A percentile compares a stretch with the other conserved stretches of the same genome.
phyloP scores from a whole-genome alignment of 2,329 filamentous ascomycete species.

The Echinosphaeria canescens region DNA sequence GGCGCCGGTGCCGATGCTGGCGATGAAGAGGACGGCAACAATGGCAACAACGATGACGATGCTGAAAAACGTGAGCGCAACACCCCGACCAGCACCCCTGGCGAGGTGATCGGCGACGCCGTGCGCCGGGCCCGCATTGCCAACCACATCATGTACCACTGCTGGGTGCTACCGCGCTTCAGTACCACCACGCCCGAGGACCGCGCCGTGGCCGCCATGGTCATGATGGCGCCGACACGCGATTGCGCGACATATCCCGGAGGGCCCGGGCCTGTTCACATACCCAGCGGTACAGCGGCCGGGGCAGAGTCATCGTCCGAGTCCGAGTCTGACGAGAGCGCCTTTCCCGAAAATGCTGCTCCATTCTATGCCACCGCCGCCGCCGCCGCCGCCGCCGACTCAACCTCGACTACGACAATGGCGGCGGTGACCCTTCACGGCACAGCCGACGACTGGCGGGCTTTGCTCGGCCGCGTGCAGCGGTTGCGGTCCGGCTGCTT shows the following conservation, averaged over 20 bases:
- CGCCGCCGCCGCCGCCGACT: too few relatives aligned
- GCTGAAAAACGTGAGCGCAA: too few relatives aligned
- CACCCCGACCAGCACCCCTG: conserved; percentile 10
- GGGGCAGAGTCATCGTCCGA: too few relatives aligned
- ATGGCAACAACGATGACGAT: too few relatives aligned
- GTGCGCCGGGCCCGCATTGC: conserved; percentile 10
- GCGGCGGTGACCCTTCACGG: conserved; percentile 24
- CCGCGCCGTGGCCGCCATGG: conserved; percentile 12
- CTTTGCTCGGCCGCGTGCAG: conserved; percentile 12
- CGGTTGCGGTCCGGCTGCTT: conserved; percentile 12
- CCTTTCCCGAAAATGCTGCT: too few relatives aligned
- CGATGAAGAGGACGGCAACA: too few relatives aligned
- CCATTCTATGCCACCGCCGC: too few relatives aligned
- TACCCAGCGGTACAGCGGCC: too few relatives aligned
- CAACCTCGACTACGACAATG: conserved; percentile 16
- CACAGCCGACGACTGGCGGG: conserved; percentile 16
- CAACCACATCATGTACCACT: neutral
- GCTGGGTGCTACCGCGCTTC: conserved; percentile 22
- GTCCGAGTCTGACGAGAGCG: too few relatives aligned
- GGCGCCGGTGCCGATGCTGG: too few relatives aligned
- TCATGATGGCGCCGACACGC: conserved; percentile 20
- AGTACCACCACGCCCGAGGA: conserved; percentile 19
- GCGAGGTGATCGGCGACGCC: conserved; percentile 13
- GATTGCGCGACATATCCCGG: too few relatives aligned
- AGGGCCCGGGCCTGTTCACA: too few relatives aligned